Percentiles rank a stretch among this genome's conserved stretches.
phyloP scores from a whole-genome alignment of 305 asterid species.

The Lippia alba region DNA sequence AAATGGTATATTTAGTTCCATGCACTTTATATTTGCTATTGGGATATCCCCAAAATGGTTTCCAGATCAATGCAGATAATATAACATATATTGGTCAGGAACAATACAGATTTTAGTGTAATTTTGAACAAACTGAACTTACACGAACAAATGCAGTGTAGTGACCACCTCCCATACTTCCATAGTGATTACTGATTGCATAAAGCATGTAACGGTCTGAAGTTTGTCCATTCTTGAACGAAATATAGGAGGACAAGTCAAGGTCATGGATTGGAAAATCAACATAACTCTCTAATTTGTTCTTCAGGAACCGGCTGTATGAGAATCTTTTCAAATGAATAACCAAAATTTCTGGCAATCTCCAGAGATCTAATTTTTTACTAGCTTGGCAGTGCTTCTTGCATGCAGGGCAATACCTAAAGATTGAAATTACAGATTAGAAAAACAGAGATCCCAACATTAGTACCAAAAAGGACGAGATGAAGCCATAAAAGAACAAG shows the following conservation, averaged over 20 bases:
- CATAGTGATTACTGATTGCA: constrained; percentile 94
- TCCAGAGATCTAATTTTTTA: constrained; percentile 93
- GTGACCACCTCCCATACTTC: constrained; percentile 98
- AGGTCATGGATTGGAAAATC: constrained; percentile 88
- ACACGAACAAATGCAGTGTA: constrained; percentile 90
- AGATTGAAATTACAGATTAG: constrained; percentile 35
- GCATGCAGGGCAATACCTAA: constrained; percentile 91
- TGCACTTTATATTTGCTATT: constrained; percentile 6
- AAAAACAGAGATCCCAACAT: constrained; percentile 27
- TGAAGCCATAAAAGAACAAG: constrained; percentile 10
- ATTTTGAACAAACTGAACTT: constrained; percentile 43
- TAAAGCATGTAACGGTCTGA: constrained; percentile 76
- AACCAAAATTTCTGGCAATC: constrained; percentile 88
- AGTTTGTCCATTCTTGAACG: constrained; percentile 58
- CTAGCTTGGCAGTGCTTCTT: constrained; percentile 93
- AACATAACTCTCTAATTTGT: constrained; percentile 86
- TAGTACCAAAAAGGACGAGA: constrained; percentile 22
- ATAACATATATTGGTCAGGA: constrained; percentile 3
- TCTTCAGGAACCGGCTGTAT: constrained; percentile 71
- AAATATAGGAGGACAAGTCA: constrained; percentile 69
- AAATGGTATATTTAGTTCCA: not conserved
- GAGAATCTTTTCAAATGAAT: constrained; percentile 95
- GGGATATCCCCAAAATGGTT: not conserved
- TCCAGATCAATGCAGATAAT: not conserved
- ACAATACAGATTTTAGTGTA: constrained; percentile 1